A percentile compares a stretch with the other conserved stretches of the same genome.
phyloP scores from a whole-genome alignment of 2,329 filamentous ascomycete species.

The Phoma sp. region DNA sequence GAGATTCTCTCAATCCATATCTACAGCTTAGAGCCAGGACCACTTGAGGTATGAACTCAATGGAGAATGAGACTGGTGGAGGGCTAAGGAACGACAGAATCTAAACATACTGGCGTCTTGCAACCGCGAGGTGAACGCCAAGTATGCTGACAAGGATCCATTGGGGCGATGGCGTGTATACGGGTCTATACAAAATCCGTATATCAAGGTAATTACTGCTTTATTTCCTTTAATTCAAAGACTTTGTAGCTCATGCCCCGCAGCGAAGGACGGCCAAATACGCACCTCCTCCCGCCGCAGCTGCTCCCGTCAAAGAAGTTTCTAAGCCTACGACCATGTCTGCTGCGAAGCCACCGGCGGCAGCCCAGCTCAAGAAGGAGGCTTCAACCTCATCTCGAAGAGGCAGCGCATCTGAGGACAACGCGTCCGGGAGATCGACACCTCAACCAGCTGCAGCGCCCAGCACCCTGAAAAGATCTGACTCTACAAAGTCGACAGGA shows the following conservation, averaged over 20 bases:
- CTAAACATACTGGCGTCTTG: slow-evolving; percentile 74
- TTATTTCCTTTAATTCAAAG: not conserved
- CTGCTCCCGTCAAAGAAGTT: slow-evolving; percentile 12
- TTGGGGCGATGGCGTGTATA: slow-evolving; percentile 66
- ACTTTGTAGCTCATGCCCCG: slow-evolving; percentile 21
- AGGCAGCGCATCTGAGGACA: slow-evolving; percentile 41
- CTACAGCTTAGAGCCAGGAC: slow-evolving; percentile 79
- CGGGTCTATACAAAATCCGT: slow-evolving; percentile 75
- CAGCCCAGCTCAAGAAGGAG: slow-evolving; percentile 29
- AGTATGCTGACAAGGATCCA: slow-evolving; percentile 64
- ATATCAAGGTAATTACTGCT: slow-evolving; percentile 59
- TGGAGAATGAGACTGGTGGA: slow-evolving; percentile 42
- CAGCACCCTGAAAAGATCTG: slow-evolving; percentile 39
- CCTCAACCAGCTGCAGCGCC: slow-evolving; percentile 32
- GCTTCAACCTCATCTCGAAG: slow-evolving; percentile 20
- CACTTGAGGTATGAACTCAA: slow-evolving; percentile 63
- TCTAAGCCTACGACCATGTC: slow-evolving; percentile 25
- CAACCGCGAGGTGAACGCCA: slow-evolving; percentile 65
- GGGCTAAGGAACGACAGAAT: slow-evolving; percentile 54
- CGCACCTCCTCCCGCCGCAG: slow-evolving; percentile 38
- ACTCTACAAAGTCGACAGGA: slow-evolving; percentile 49
- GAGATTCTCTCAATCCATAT: slow-evolving; percentile 81
- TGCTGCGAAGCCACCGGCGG: slow-evolving; percentile 26
- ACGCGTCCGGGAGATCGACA: slow-evolving; percentile 43
- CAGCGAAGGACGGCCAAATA: slow-evolving; percentile 54